Conservation (phyloP, 2,329 filamentous ascomycete species). For the Macrophomina pseudophaseolina region DNA sequence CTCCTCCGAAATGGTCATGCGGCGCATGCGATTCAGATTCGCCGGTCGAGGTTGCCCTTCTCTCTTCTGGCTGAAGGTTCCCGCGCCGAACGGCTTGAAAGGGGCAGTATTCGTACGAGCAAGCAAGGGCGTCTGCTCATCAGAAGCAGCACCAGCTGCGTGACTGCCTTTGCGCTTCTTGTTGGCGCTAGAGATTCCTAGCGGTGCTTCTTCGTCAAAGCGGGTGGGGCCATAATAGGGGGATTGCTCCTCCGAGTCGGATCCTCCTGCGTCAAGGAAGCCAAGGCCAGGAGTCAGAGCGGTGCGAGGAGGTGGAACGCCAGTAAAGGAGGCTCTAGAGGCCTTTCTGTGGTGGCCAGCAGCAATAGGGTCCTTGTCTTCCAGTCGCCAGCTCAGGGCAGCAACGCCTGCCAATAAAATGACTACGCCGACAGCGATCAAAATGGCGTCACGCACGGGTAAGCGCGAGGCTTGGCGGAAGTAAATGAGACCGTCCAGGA, state of each 20-base stretch:
- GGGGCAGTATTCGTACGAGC: conserved; percentile 42
- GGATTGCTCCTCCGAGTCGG: conserved; percentile 31
- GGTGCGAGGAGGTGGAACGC: conserved; percentile 59
- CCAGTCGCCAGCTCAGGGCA: conserved; percentile 90
- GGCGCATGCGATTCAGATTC: conserved; percentile 34
- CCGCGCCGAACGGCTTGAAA: neutral
- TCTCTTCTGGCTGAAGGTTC: conserved; percentile 7
- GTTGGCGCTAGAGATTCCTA: conserved; percentile 21
- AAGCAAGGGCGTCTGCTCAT: conserved; percentile 44
- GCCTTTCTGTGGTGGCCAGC: conserved; percentile 13
- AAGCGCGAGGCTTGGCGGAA: conserved; percentile 88
- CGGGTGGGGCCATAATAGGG: conserved; percentile 25
- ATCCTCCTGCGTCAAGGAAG: conserved; percentile 60
- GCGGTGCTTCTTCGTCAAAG: conserved; percentile 25
- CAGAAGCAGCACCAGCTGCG: conserved; percentile 31
- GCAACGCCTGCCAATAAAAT: conserved; percentile 88
- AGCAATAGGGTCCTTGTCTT: conserved; percentile 66
- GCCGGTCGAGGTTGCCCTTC: neutral
- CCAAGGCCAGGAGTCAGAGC: conserved; percentile 82
- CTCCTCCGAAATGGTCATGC: conserved; percentile 65
- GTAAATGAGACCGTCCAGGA: conserved; percentile 95
- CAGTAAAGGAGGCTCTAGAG: conserved; percentile 42
- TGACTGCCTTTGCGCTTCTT: conserved; percentile 22
- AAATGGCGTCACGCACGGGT: conserved; percentile 72
- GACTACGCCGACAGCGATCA: conserved; percentile 84